Evolutionary conservation across 1,284 basidiomycete genomes (phyloP).

Genomic region (Sanguinoderma infundibulare): DNA sequence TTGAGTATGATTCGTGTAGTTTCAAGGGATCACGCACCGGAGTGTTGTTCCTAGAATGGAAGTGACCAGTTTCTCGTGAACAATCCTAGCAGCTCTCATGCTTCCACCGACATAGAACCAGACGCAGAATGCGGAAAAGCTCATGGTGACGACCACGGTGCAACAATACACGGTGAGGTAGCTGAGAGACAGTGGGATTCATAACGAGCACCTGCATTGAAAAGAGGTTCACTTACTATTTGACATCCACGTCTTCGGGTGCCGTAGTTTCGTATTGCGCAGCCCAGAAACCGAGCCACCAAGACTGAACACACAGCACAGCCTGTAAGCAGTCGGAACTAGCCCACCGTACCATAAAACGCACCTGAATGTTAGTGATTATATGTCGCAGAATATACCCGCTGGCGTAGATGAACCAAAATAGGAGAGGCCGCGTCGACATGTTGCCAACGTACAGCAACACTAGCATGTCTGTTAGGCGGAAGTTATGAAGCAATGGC

Average conservation of each 20-base stretch:
- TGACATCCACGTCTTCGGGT: constrained; percentile 28
- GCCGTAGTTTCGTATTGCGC: constrained; percentile 36
- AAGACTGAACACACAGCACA: constrained; percentile 28
- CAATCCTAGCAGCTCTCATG: constrained; percentile 54
- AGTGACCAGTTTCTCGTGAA: constrained; percentile 62
- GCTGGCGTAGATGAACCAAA: constrained; percentile 38
- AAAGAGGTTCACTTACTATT: constrained; percentile 19
- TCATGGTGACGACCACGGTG: constrained; percentile 37
- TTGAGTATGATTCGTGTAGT: constrained; percentile 21
- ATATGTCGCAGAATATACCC: neutral
- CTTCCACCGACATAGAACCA: constrained; percentile 45
- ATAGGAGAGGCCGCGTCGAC: constrained; percentile 34
- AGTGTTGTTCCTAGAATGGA: constrained; percentile 61
- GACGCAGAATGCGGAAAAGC: constrained; percentile 33
- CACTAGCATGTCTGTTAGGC: constrained; percentile 41
- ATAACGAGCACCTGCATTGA: neutral
- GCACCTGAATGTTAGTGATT: constrained; percentile 15
- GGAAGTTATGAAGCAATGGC: constrained; percentile 24
- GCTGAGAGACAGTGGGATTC: constrained; percentile 23
- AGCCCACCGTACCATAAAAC: neutral
- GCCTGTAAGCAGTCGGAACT: constrained; percentile 8
- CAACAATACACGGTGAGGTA: constrained; percentile 49
- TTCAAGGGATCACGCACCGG: constrained; percentile 35
- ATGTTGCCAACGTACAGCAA: constrained; percentile 36
- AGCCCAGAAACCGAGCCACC: constrained; percentile 38